Conservation (phyloP, 176 grass and related monocot species). For the sorghum (Sorghum bicolor) region DNA sequence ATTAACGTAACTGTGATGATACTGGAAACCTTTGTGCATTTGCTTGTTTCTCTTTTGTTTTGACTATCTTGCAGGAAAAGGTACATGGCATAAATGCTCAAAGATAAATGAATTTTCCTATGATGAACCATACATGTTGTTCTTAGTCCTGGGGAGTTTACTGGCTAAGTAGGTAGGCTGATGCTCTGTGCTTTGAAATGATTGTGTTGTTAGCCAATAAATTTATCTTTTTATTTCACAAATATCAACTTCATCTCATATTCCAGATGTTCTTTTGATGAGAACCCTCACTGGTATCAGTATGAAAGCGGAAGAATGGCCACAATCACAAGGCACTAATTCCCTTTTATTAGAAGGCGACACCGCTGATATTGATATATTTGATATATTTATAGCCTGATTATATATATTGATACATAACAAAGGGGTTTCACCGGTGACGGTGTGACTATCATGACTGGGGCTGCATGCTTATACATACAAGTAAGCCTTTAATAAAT, state of each 20-base stretch:
- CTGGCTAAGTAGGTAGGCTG: background rate
- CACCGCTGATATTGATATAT: conserved; percentile 30
- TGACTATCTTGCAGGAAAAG: background rate
- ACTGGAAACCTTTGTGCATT: background rate
- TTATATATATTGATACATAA: conserved; percentile 40
- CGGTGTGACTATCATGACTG: conserved; percentile 33
- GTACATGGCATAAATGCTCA: conserved; percentile 1
- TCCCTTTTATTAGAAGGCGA: conserved; percentile 50
- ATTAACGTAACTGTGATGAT: background rate
- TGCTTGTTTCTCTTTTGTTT: conserved; percentile 8
- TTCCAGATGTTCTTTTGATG: conserved; percentile 22
- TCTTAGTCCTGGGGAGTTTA: background rate
- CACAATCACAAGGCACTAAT: conserved; percentile 38
- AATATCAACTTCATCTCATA: conserved; percentile 35
- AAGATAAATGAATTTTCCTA: background rate
- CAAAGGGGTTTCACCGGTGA: conserved; percentile 18
- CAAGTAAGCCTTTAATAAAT: conserved; percentile 59
- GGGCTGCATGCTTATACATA: conserved; percentile 36
- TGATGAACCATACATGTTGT: background rate
- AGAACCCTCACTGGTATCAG: background rate
- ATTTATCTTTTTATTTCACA: background rate
- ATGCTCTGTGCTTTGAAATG: background rate
- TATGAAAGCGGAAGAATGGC: conserved; percentile 26
- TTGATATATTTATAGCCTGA: background rate
- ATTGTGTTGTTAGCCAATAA: conserved; percentile 17